These are phyloP conservation scores for Tribonema minus DNA, from an alignment of 108 stramenopile species.

Conservation along the genomic window DNA sequence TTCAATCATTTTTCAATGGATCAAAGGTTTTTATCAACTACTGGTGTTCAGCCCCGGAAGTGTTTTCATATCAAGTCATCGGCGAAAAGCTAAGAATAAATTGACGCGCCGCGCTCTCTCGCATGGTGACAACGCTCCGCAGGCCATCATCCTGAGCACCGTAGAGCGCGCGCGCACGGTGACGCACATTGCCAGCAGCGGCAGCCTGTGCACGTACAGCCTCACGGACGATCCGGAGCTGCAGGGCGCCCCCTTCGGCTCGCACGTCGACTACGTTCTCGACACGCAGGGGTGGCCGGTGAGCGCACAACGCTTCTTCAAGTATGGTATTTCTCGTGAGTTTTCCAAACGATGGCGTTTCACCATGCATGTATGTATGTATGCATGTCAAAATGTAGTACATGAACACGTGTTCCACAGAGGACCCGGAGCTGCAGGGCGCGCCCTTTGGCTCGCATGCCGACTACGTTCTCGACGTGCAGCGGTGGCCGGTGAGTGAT, in stretches of 20 bases:
- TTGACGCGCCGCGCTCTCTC: too few species aligned
- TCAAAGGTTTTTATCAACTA: too few species aligned
- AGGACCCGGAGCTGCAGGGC: constrained; percentile 71
- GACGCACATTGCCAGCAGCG: constrained; percentile 51
- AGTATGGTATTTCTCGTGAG: background rate
- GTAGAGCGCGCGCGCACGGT: constrained; percentile 48
- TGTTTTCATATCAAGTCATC: too few species aligned
- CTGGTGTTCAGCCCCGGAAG: too few species aligned
- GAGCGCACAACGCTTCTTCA: too few species aligned
- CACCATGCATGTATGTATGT: background rate
- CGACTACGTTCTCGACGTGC: constrained; percentile 90
- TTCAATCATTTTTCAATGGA: too few species aligned
- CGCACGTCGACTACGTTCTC: constrained; percentile 91
- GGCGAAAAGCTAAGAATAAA: too few species aligned
- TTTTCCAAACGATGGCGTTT: background rate
- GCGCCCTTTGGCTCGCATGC: constrained; percentile 90
- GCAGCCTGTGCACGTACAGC: constrained; percentile 51
- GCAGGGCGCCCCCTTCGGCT: constrained; percentile 83
- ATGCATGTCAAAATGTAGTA: background rate
- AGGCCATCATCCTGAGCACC: constrained; percentile 35
- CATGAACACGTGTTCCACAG: constrained; percentile 15
- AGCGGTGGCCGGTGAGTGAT: constrained; percentile 55
- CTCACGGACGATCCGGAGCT: constrained; percentile 62
- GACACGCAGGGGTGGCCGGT: constrained; percentile 69
- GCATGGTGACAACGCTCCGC: too few species aligned